Evolutionary conservation across 2,329 filamentous ascomycete genomes (phyloP), one percentile per base, ranked within the genome.

Genomic region (Fusarium goolgardi): DNA sequence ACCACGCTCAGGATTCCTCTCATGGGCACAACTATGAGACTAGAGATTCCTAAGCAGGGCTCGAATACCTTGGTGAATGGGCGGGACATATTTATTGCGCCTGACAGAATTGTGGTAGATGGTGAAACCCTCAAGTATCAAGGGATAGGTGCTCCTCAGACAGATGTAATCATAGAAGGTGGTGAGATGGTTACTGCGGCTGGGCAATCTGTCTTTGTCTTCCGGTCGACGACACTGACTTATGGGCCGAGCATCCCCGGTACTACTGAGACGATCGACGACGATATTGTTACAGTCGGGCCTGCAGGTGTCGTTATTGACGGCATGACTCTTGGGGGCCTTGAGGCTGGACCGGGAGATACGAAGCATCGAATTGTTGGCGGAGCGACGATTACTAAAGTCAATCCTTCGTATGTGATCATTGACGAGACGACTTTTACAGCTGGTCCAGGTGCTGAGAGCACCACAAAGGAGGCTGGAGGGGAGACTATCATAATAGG

Each of bases 401-500:
- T 86, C 11, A 82, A 81, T n/a, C 75, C 81, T 2, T 83, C 81
- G 4, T 76, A 81, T 15, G 80, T 85, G 2, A 80, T 88, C 29
- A 78, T 90, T 49, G 77, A 79, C 35, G 82, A 82, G 34, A 76
- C 76, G 4, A 86, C 83, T 0, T 87, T 86, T 68, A 84, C 82
- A 2, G 75, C 88, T 49, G 85, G 85, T 0, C 78, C 82, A 1
- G 79, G 78, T 13, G 77, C 78, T 4, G 74, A 73, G n/a, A 73
- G 73, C 13, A 82, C 77, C 1, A 86, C 82, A 0, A 83, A 81
- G 1, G 77, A 83, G 1, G 76, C 86, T 6, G 82, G 80, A 8
- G 82, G 83, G 2, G 79, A 87, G 72, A 85, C 80, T 0, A 76
- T 89, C 29, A 85, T 81, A 0, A 81, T 87, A 41, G 84, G 81